Base-by-base conservation (phyloP, 2,329 filamentous ascomycete species). In the Aspergillus terreus region DNA sequence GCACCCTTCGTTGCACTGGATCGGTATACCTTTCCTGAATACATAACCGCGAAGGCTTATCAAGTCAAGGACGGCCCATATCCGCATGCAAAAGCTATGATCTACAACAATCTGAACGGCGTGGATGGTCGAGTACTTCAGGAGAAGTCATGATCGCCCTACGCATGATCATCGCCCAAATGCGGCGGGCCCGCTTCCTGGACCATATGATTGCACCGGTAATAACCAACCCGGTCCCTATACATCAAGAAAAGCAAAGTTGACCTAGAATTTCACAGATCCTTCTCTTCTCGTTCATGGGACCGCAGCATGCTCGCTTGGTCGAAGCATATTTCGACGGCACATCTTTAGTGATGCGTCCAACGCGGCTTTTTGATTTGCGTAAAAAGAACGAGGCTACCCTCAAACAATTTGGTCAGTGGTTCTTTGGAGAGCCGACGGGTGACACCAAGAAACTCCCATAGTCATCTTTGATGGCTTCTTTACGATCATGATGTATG, bases 291-390 rank as follows among this genome's bases (percentile, higher is more conserved):
- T 53, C 38, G 11, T 44, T 53, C 25, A 32, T 53, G 30, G 44
- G 47, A 15, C 51, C 47, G 4, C 47, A 47, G 40, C 47, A 53
- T 47, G 47, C 47, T 30, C 38, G 51, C 9, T 21, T 50, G 12
- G 30, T 53, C 30, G 47, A 53, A 27, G 47, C 47, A 4, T 47
- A 44, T 23, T 44, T 47, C 7, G 23, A 53, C 7, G 51, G 51
- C n/a, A 35, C 14, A 4, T 38, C 27, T 11, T n/a, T 53, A 4
- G 44, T 42, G 17, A 10, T 53, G 23, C 47, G 47, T 14, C 30
- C 44, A 10, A 50, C 44, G 33, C 5, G 15, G 30, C 10, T 14
- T 50, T 53, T 33, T 15, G 47, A 53, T 21, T 32, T 50, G 41
- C 33, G 40, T 23, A 27, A 44, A 4, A 53, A 48, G 30, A 40